Evolutionary conservation across 78 protist genomes (phyloP).

Genomic region (Pirum gemmata): DNA sequence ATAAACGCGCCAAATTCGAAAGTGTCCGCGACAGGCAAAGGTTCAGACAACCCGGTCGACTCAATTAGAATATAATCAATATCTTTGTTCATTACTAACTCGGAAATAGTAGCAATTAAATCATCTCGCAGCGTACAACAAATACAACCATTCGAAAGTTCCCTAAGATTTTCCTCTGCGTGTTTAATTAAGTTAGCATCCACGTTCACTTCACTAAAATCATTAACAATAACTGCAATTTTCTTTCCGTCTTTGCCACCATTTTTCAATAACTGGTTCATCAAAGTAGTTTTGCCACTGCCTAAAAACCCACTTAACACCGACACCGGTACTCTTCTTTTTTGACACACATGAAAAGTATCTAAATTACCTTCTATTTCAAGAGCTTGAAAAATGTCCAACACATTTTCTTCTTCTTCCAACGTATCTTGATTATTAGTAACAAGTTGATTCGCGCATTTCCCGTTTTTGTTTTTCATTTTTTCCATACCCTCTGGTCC

Average conservation of each 20-base stretch:
- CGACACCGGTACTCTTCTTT: no score
- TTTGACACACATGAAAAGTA: no score
- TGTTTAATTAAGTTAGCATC: constrained; percentile 70
- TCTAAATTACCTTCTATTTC: no score
- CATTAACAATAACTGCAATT: constrained; percentile 70
- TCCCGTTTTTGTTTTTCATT: no score
- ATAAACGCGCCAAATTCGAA: no score
- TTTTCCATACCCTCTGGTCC: no score
- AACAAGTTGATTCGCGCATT: no score
- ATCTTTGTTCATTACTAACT: not conserved
- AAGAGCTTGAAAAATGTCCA: no score
- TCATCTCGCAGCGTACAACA: constrained; percentile 86
- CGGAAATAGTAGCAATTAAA: constrained; percentile 61
- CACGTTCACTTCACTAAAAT: constrained; percentile 73
- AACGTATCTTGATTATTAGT: no score
- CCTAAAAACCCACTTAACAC: constrained; percentile 83
- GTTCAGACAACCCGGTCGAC: constrained; percentile 73
- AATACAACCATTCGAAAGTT: constrained; percentile 84
- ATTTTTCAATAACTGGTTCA: constrained; percentile 54
- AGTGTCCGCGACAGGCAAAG: no score
- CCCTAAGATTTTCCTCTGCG: constrained; percentile 63
- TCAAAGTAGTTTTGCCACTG: constrained; percentile 73
- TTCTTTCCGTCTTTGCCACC: constrained; percentile 39
- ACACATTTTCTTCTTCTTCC: no score
- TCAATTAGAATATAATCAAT: constrained; percentile 53